Evolutionary conservation across 2,329 filamentous ascomycete genomes (phyloP), one percentile per base, ranked within the genome.

Genomic region (Aspergillus alliaceus): DNA sequence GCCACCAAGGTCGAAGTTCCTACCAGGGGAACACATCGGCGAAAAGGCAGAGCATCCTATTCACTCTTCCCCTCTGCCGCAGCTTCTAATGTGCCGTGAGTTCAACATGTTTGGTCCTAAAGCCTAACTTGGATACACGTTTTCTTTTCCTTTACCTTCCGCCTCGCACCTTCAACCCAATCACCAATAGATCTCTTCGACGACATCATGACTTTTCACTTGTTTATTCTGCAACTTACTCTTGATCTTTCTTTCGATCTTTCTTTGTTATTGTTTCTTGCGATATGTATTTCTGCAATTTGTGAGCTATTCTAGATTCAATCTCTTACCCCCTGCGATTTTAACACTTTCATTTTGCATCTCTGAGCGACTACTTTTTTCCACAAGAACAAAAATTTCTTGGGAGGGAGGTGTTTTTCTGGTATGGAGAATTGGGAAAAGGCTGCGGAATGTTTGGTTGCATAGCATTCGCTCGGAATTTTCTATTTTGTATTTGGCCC

Each of bases 41-140:
- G 68, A 55, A 77, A 74, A 64, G 67, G 62, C 55, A 69, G 77
- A 40, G 68, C 75, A n/a, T 79, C 77, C 34, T 79, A 79, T 62
- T 79, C 77, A 39, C 71, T 64, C 61, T 68, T 63, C 54, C 64
- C 64, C 12, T 51, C 60, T 9, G 29, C 60, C 5, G 35, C 52
- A 25, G 31, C 54, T 27, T 52, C 66, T 47, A 61, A 48, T 57
- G 40, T 29, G 24, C 44, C 40, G 49, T 35, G 32, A 51, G 9
- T 56, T 29, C 58, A 56, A 52, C 54, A 51, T 59, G 42, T 58
- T 40, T 46, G n/a, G 59, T 57, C 44, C 35, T 31, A 14, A 31
- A 47, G 44, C 12, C 8, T 14, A 31, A 27, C 40, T 5, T 44
- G 40, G 40, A n/a, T 5, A 44, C 25, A 27, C 59, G 44, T 51